Evolutionary conservation across 495 filamentous ascomycete genomes (phyloP).

Genomic region (Penicillium atrosanguineum): DNA sequence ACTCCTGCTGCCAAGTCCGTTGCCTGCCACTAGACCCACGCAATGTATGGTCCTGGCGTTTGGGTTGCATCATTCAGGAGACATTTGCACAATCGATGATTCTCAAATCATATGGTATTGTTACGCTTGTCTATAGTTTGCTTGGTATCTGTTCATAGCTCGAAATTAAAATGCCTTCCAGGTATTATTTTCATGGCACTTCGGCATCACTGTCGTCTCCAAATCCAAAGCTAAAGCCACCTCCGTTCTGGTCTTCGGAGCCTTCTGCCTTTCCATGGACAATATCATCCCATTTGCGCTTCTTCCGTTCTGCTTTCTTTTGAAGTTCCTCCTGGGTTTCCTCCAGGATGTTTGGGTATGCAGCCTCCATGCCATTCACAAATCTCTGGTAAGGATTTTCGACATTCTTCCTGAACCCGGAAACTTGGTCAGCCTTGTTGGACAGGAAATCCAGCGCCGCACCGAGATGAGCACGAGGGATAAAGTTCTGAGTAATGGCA

Average conservation of each 20-base stretch:
- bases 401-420: conserved; percentile 76
- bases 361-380: conserved; percentile 61
- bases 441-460: conserved; percentile 78
- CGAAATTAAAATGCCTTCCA: background rate
- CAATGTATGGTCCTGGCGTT: background rate
- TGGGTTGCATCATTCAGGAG: background rate
- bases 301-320: conserved; percentile 59
- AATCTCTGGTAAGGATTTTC: conserved; percentile 74
- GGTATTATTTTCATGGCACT: conserved; percentile 39
- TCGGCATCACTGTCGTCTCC: conserved; percentile 63
- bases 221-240: conserved; percentile 82
- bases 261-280: conserved; percentile 48
- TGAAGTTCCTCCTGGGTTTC: conserved; percentile 63
- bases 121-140: background rate
- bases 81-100: background rate
- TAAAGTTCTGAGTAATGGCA: conserved; percentile 95
- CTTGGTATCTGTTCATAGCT: background rate
- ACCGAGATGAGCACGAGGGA: conserved; percentile 70
- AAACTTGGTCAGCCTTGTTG: conserved; percentile 80
- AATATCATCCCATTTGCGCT: conserved; percentile 83
- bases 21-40: conserved; percentile 70
- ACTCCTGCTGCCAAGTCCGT: conserved; percentile 74
- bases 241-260: conserved; percentile 38
- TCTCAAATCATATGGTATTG: background rate
- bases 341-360: conserved; percentile 63